These are phyloP conservation scores for Syncephalis fuscata DNA, from an alignment of 371 early-diverging fungal genomes.

Conservation along the genomic window DNA sequence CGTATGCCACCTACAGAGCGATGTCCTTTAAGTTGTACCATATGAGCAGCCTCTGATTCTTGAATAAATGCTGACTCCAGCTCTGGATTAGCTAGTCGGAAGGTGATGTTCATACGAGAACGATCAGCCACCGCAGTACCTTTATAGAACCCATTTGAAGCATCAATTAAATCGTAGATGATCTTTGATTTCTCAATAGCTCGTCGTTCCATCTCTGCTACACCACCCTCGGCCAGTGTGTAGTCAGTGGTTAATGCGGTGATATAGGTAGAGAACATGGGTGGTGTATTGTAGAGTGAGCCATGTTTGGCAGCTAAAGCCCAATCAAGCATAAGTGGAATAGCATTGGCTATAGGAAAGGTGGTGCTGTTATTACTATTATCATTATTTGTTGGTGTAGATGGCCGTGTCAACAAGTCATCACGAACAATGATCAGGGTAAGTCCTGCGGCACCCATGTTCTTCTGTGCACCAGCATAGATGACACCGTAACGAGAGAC, in stretches of 20 bases:
- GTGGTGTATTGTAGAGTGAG: slow-evolving; percentile 94
- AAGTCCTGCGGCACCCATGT: slow-evolving; percentile 91
- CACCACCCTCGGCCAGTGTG: slow-evolving; percentile 55
- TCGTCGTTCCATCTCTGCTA: slow-evolving; percentile 36
- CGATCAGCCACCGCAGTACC: slow-evolving; percentile 49
- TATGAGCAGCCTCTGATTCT: slow-evolving; percentile 52
- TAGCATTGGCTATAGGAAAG: slow-evolving; percentile 4
- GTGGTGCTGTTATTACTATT: slow-evolving; percentile 6
- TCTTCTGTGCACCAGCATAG: slow-evolving; percentile 95
- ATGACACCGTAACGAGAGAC: slow-evolving; percentile 71
- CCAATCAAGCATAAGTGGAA: slow-evolving; percentile 82
- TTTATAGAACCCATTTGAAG: slow-evolving; percentile 35
- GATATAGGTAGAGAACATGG: slow-evolving; percentile 88
- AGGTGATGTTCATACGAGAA: slow-evolving; percentile 85
- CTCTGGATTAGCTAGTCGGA: slow-evolving; percentile 46
- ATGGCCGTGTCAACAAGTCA: slow-evolving; percentile 44
- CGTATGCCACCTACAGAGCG: slow-evolving; percentile 88
- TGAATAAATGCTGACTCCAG: slow-evolving; percentile 67
- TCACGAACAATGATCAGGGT: slow-evolving; percentile 83
- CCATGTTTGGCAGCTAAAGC: slow-evolving; percentile 57
- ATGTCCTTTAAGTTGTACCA: slow-evolving; percentile 89
- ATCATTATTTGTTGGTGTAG: not conserved
- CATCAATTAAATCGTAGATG: slow-evolving; percentile 55
- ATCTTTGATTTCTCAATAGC: slow-evolving; percentile 45
- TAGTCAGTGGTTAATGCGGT: slow-evolving; percentile 75